Percentiles rank a stretch among this genome's conserved stretches.
phyloP scores from a whole-genome alignment of 2,329 filamentous ascomycete species.

The Domatiomyces catenatus region DNA sequence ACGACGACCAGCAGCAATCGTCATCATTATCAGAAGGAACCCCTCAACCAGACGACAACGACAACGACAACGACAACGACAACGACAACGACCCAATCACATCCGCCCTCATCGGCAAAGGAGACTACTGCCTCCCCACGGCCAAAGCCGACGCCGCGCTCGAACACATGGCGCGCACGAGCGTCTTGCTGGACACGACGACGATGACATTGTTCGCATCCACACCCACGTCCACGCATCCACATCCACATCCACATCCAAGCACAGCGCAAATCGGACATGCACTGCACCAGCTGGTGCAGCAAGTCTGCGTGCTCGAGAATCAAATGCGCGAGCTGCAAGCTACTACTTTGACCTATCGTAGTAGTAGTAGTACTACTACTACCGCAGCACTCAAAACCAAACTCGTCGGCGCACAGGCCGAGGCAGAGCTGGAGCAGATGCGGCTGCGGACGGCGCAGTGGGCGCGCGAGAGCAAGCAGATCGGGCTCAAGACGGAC shows the following conservation, averaged over 20 bases:
- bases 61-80: too few species aligned
- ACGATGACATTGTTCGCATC: too few species aligned
- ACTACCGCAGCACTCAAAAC: conserved; percentile 14
- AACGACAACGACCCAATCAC: too few species aligned
- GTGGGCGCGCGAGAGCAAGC: conserved; percentile 53
- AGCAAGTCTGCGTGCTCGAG: conserved; percentile 35
- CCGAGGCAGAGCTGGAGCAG: conserved; percentile 3
- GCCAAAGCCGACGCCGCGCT: conserved; percentile 26
- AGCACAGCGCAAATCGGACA: not conserved
- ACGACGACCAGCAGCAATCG: not conserved
- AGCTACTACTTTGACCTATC: conserved; percentile 17
- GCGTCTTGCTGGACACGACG: not conserved
- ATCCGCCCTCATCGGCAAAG: too few species aligned
- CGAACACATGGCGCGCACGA: not conserved
- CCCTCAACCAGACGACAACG: too few species aligned
- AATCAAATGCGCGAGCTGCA: conserved; percentile 43
- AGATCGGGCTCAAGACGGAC: conserved; percentile 48
- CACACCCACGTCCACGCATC: too few species aligned
- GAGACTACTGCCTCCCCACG: conserved; percentile 18
- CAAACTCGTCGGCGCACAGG: conserved; percentile 21
- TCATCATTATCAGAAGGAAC: too few species aligned
- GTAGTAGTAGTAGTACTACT: too few species aligned
- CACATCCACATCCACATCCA: too few species aligned
- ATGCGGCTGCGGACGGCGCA: conserved; percentile 42
- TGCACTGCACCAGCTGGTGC: conserved; percentile 40